These are phyloP conservation scores for Grigorovia jiainica DNA, from an alignment of 805 yeast genomes.

Conservation along the genomic window DNA sequence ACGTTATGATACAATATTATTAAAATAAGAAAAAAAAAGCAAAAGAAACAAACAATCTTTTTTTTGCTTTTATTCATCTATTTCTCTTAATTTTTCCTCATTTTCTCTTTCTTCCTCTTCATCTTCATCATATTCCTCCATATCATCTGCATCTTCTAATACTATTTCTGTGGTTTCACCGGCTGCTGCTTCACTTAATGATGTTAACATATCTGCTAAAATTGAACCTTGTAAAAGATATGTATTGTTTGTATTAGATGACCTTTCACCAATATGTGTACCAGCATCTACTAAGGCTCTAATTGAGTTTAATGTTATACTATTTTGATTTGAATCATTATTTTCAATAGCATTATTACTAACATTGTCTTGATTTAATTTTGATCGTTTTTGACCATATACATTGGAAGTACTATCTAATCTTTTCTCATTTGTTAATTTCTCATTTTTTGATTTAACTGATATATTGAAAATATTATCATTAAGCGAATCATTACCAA, in stretches of 20 bases:
- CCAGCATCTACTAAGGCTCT: constrained; percentile 13
- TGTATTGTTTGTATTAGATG: constrained; percentile 9
- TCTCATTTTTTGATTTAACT: constrained; percentile 14
- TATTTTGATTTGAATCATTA: neutral
- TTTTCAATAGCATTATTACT: neutral
- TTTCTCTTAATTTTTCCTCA: neutral
- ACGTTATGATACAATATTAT: constrained; percentile 5
- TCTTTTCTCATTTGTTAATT: constrained; percentile 12
- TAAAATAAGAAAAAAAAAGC: no score
- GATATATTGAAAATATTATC: constrained; percentile 28
- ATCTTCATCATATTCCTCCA: constrained; percentile 8
- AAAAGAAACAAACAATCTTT: no score
- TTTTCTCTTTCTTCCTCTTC: constrained; percentile 6
- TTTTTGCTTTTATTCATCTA: constrained; percentile 3
- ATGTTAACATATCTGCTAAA: constrained; percentile 52
- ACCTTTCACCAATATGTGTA: constrained; percentile 32
- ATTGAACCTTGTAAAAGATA: constrained; percentile 48
- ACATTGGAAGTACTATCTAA: neutral
- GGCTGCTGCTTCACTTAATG: constrained; percentile 32
- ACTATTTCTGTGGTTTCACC: constrained; percentile 18
- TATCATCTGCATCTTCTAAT: constrained; percentile 2
- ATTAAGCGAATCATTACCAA: constrained; percentile 33
- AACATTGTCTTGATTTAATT: constrained; percentile 1
- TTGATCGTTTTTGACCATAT: constrained; percentile 18
- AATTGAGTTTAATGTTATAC: constrained; percentile 10